A percentile compares a stretch with the other conserved stretches of the same genome.
phyloP scores from a whole-genome alignment of 331 rosid species.

The Malus hybrid region DNA sequence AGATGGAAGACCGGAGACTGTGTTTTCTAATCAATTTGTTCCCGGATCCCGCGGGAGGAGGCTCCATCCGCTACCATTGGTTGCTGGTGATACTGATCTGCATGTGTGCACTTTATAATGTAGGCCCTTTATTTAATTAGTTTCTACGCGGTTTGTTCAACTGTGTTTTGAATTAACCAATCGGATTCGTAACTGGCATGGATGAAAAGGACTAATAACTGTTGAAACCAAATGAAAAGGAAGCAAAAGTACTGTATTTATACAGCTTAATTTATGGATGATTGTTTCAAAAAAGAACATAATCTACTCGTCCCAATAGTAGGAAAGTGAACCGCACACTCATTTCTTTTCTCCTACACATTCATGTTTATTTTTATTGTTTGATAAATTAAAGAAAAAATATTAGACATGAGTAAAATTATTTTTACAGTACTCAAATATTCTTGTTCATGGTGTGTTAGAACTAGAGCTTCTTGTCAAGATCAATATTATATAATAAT shows the following conservation, averaged over 20 bases:
- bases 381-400: too few species aligned
- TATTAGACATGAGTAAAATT: too few species aligned
- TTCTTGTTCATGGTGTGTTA: too few species aligned
- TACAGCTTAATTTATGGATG: background rate
- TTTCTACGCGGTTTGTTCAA: background rate
- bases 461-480: too few species aligned
- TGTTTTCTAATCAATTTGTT: constrained; percentile 7
- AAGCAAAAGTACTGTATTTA: background rate
- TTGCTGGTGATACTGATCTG: background rate
- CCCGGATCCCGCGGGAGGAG: constrained; percentile 15
- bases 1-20: background rate
- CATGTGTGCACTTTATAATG: background rate
- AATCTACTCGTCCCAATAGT: background rate
- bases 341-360: too few species aligned
- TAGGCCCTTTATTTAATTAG: background rate
- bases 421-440: too few species aligned
- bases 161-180: background rate
- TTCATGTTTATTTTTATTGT: too few species aligned
- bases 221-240: background rate
- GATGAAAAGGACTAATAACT: background rate
- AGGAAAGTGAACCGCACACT: too few species aligned
- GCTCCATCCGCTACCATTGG: background rate
- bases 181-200: background rate
- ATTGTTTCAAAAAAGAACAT: background rate
- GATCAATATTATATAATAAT: too few species aligned